These are phyloP conservation scores for Hericium rajendrae DNA, from an alignment of 768 basidiomycete genomes.

Conservation along the genomic window DNA sequence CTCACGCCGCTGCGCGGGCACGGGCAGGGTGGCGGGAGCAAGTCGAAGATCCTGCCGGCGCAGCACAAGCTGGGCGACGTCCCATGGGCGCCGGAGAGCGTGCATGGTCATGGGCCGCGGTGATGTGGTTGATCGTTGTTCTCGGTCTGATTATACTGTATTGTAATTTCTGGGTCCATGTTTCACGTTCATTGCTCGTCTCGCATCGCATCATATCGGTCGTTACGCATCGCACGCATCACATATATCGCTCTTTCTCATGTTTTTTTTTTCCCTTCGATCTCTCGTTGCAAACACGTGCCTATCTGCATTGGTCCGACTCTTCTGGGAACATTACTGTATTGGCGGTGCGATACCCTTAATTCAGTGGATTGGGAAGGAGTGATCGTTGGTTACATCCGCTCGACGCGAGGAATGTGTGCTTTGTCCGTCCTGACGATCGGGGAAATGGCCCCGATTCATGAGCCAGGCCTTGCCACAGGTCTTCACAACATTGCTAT, in stretches of 20 bases:
- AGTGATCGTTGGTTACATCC: too few relatives aligned
- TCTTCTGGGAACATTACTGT: conserved; percentile 7
- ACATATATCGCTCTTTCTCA: not conserved
- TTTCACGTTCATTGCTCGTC: not conserved
- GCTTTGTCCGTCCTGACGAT: too few relatives aligned
- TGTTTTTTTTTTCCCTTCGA: too few relatives aligned
- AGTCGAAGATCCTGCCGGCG: conserved; percentile 20
- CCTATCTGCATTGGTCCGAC: not conserved
- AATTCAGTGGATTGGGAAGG: not conserved
- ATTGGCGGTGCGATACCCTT: conserved; percentile 5
- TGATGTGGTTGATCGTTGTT: not conserved
- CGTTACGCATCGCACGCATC: not conserved
- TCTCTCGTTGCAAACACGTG: not conserved
- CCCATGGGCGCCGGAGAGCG: conserved; percentile 31
- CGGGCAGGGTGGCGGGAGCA: conserved; percentile 24
- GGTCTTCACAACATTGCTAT: too few relatives aligned
- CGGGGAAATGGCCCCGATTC: too few relatives aligned
- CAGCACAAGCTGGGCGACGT: conserved; percentile 57
- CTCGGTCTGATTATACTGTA: not conserved
- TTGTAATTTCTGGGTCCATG: not conserved
- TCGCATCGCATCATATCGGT: not conserved
- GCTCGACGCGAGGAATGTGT: too few relatives aligned
- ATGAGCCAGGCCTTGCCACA: too few relatives aligned
- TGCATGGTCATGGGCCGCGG: conserved; percentile 2
- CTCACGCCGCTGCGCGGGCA: conserved; percentile 15